Evolutionary conservation across 2,329 filamentous ascomycete species (phyloP), one percentile per base, ranked within the genome.

Genomic region (Fusarium mangiferae): DNA sequence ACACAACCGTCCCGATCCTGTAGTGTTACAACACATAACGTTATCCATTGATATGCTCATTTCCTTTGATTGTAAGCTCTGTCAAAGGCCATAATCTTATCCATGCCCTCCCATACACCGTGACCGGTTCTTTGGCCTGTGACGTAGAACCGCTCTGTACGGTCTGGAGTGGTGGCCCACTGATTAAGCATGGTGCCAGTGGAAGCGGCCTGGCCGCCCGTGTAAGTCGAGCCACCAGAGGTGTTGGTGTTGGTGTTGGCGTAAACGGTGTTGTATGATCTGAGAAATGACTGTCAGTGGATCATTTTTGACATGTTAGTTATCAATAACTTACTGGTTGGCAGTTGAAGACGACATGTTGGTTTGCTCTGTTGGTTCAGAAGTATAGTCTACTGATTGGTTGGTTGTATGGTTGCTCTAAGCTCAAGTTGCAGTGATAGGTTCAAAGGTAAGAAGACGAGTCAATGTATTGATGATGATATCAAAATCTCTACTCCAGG

Each of bases 191-290:
- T 67, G 20, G 61, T 20, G 44, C 51, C 13, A 6, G 18, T 67
- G 6, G 71, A 65, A n/a, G 62, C 36, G 26, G 52, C 57, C 14
- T 48, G 66, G 26, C 74, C 74, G 2, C 62, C 69, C 7, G 72
- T 76, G 68, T 67, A 64, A 68, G 57, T 66, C 20, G 70, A 74
- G 28, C 70, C 52, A 51, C 56, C 52, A 35, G 64, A 67, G 62
- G 22, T 41, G 28, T 51, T 59, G 44, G 22, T 41, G 28, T 51
- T 59, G 44, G 42, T 68, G 49, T 42, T 36, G 35, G 14, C 35
- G 30, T 14, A 33, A 14, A 33, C 33, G 33, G 33, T 33, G 51
- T 45, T 54, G 60, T 46, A 69, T 24, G 58, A 66, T 30, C 72
- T 74, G 52, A 33, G 44, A 51, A 18, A 15, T 24, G 28, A 41